Evolutionary conservation across 2,329 filamentous ascomycete species (phyloP).

Genomic region (Epichloe sibirici): DNA sequence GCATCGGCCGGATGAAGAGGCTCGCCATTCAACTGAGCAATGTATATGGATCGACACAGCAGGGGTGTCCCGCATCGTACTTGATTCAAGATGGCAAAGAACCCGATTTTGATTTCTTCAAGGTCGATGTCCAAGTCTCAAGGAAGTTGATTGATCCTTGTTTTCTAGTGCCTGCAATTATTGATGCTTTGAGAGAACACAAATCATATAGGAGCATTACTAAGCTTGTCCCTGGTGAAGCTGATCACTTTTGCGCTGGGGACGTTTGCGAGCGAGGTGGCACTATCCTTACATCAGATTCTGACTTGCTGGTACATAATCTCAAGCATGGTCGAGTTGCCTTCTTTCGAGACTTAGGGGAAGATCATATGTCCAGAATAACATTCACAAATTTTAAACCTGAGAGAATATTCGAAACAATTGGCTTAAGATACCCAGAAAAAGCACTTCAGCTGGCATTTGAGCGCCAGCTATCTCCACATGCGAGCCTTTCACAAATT

Average conservation of each 20-base stretch:
- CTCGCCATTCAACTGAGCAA: conserved; percentile 43
- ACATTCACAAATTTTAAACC: conserved; percentile 19
- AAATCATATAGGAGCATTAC: conserved; percentile 28
- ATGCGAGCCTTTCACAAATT: conserved; percentile 19
- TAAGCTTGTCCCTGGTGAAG: conserved; percentile 67
- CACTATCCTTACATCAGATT: conserved; percentile 68
- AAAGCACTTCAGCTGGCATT: conserved; percentile 24
- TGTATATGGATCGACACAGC: conserved; percentile 23
- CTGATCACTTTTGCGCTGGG: conserved; percentile 67
- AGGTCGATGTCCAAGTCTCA: conserved; percentile 10
- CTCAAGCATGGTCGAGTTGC: conserved; percentile 53
- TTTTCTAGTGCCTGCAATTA: conserved; percentile 69
- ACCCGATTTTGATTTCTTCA: conserved; percentile 14
- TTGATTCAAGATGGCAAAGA: conserved; percentile 7
- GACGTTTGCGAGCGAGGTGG: conserved; percentile 43
- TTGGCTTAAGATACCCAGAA: conserved; percentile 25
- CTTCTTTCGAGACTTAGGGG: conserved; percentile 55
- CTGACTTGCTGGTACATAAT: conserved; percentile 68
- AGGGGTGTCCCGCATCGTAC: conserved; percentile 15
- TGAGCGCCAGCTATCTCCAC: conserved; percentile 17
- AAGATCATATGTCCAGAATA: conserved; percentile 13
- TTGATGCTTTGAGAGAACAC: conserved; percentile 51
- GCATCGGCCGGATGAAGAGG: conserved; percentile 47
- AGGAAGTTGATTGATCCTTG: conserved; percentile 35
- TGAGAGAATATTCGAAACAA: conserved; percentile 25